phyloP scores from a whole-genome alignment of 768 basidiomycete genomes.

The Phallus indusiatus region DNA sequence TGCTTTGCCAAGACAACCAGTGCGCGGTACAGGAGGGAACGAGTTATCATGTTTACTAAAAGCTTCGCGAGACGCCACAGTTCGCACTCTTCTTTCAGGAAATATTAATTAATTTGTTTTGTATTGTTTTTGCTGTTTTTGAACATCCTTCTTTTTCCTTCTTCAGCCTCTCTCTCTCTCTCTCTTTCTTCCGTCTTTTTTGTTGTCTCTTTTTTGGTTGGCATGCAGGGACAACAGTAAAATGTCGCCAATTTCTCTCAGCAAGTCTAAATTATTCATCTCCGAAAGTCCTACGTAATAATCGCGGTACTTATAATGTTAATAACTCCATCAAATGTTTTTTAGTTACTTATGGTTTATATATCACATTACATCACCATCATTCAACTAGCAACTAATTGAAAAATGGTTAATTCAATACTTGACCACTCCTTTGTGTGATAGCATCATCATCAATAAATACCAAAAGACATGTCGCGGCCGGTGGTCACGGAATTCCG shows the following conservation, averaged over 20 bases:
- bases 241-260: neutral
- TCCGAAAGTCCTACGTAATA: neutral
- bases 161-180: neutral
- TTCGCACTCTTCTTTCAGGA: slow-evolving; percentile 44
- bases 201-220: neutral
- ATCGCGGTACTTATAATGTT: neutral
- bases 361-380: neutral
- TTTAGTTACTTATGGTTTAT: neutral
- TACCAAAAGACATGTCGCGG: neutral
- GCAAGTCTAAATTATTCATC: neutral
- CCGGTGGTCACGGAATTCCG: neutral
- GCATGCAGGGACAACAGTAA: neutral
- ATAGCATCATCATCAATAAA: neutral
- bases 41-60: slow-evolving; percentile 76
- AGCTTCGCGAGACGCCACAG: slow-evolving; percentile 82
- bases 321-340: neutral
- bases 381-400: neutral
- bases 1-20: slow-evolving; percentile 30
- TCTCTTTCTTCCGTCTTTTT: neutral
- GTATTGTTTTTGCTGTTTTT: neutral
- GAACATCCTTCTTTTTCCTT: neutral
- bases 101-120: slow-evolving; percentile 13
- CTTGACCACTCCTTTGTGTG: neutral
- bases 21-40: slow-evolving; percentile 86
- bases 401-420: too few species aligned